phyloP scores from a whole-genome alignment of 2,329 filamentous ascomycete species.

The Didymella sp. region DNA sequence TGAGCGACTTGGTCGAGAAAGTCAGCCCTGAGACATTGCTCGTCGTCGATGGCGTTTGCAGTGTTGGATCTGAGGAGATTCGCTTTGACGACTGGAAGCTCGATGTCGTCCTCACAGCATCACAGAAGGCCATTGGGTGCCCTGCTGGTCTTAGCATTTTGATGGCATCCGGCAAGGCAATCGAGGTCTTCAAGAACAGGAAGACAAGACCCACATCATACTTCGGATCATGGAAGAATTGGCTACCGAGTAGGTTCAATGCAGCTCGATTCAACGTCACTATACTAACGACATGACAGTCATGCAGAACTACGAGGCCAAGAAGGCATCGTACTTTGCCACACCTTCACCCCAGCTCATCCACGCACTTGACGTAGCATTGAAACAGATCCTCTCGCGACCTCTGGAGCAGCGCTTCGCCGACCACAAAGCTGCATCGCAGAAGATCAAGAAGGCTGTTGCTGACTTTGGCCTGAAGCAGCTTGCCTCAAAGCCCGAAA shows the following conservation, averaged over 20 bases:
- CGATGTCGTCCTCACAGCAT: slow-evolving; percentile 91
- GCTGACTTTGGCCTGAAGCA: slow-evolving; percentile 84
- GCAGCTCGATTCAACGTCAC: background rate
- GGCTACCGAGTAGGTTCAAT: slow-evolving; percentile 76
- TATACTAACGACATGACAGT: slow-evolving; percentile 59
- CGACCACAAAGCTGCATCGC: slow-evolving; percentile 77
- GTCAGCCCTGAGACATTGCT: slow-evolving; percentile 92
- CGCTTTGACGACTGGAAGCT: slow-evolving; percentile 94
- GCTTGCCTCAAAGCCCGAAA: slow-evolving; percentile 81
- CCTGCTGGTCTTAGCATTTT: slow-evolving; percentile 93
- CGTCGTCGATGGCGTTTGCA: slow-evolving; percentile 95
- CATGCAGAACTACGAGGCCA: slow-evolving; percentile 98
- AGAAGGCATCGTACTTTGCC: slow-evolving; percentile 97
- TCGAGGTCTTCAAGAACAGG: slow-evolving; percentile 78
- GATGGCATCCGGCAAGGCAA: slow-evolving; percentile 88
- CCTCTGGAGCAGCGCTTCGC: slow-evolving; percentile 85
- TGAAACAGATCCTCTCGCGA: slow-evolving; percentile 82
- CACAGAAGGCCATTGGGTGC: slow-evolving; percentile 95
- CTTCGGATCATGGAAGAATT: slow-evolving; percentile 97
- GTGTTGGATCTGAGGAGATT: slow-evolving; percentile 94
- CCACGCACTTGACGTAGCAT: slow-evolving; percentile 87
- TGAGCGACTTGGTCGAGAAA: slow-evolving; percentile 81
- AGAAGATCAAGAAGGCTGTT: slow-evolving; percentile 85
- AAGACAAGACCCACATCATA: slow-evolving; percentile 85
- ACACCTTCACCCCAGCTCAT: slow-evolving; percentile 94